Percentiles rank a stretch among this genome's conserved stretches.
Conservation (phyloP, 257 asterid species). For the Orobanche coerulescens region DNA sequence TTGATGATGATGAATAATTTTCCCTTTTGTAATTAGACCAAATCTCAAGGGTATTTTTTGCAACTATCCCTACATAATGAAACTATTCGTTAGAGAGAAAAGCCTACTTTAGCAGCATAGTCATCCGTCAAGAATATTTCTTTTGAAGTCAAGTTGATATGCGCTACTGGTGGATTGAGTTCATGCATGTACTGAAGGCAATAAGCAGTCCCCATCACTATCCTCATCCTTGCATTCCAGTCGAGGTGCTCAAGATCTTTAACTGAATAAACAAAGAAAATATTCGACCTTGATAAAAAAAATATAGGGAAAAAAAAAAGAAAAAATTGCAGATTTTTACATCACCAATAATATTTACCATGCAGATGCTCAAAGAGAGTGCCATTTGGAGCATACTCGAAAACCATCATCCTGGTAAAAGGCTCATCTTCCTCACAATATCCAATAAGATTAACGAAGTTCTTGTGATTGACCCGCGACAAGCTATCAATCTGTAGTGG, state of each 20-base stretch:
- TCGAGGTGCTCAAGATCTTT: slow-evolving; percentile 82
- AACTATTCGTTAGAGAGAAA: not conserved
- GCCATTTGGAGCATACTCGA: slow-evolving; percentile 95
- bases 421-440: slow-evolving; percentile 90
- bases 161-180: slow-evolving; percentile 58
- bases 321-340: not conserved
- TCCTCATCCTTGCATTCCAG: slow-evolving; percentile 80
- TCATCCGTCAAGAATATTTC: slow-evolving; percentile 68
- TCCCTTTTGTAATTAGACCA: too few relatives aligned
- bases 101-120: slow-evolving; percentile 82
- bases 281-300: not conserved
- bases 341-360: slow-evolving; percentile 33
- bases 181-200: slow-evolving; percentile 81
- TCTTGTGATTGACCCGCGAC: slow-evolving; percentile 91
- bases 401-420: slow-evolving; percentile 93
- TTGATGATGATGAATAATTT: too few relatives aligned
- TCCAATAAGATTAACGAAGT: slow-evolving; percentile 75
- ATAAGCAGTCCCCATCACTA: slow-evolving; percentile 71
- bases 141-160: slow-evolving; percentile 41
- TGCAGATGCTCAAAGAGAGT: slow-evolving; percentile 80
- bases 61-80: not conserved
- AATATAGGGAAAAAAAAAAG: not conserved
- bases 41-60: too few relatives aligned
- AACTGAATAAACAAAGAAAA: slow-evolving; percentile 32
- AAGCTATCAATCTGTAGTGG: slow-evolving; percentile 52